Base-by-base conservation (phyloP, 2,329 filamentous ascomycete genomes). In the Ceratocystis lukuohia region DNA sequence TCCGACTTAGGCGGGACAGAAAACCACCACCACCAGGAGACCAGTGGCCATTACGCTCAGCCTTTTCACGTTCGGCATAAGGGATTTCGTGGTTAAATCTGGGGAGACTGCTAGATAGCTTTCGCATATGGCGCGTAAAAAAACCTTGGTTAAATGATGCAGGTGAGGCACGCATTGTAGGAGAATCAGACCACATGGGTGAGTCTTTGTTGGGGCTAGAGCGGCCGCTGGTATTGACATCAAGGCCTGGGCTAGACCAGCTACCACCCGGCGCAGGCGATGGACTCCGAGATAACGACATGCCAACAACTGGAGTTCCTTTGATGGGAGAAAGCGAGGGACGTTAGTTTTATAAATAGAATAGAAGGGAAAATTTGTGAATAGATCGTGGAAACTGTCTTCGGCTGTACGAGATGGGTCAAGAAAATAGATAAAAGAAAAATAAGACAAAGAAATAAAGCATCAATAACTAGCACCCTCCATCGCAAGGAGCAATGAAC, bases 211-310 rank as follows among this genome's bases (percentile, higher is more conserved):
- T 67, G 17, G 89, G 88, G 73, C 86, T 91, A 46, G 84, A 84
- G 70, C 83, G 82, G 69, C 87, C 87, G 74, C 87, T 89, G 67
- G 78, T 75, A 70, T 84, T 85, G 68, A 88, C 85, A 73, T 84
- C 88, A 73, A 90, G 81, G 70, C 87, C 89, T 66, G 88, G 91
- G 76, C 88, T 94, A 66, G 89, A 85, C 92, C 93, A 96, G 71
- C 91, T 91, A 73, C 90, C 91, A 72, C 88, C 88, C 69, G 86
- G 88, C 69, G 85, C 83, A 69, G 92, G 93, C 66, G 91, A 96
- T 63, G 92, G 90, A 73, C 90, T 95, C 77, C 91, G 86, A 71
- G 91, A 94, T 69, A 93, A 78, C 71, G 89, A 89, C 92, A 96
- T 96, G 72, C 78, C 77, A 70, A 76, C 72, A 71, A 77, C 80